Percentiles rank a stretch among this genome's conserved stretches.
These are phyloP conservation scores for Solanum boliviense DNA, from an alignment of 257 asterid genomes.

Conservation along the genomic window DNA sequence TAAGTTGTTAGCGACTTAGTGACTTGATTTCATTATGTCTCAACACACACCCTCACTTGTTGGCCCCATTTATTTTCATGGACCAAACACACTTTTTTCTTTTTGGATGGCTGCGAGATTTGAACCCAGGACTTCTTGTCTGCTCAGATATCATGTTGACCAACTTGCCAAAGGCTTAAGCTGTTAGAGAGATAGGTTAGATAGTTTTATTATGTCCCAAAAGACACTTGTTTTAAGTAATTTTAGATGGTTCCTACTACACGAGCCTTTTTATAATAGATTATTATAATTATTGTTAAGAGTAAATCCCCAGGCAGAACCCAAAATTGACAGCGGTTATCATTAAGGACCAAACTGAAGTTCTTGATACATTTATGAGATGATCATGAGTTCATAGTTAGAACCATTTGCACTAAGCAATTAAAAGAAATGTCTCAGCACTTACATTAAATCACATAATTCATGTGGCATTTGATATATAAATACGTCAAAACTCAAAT, in stretches of 20 bases:
- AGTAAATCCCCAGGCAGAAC: not conserved
- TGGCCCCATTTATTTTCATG: not conserved
- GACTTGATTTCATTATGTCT: not conserved
- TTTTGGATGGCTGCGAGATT: not conserved
- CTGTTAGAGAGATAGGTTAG: not conserved
- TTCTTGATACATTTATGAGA: not conserved
- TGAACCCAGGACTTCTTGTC: not conserved
- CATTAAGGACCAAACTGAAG: not conserved
- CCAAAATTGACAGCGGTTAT: not conserved
- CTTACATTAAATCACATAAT: not conserved
- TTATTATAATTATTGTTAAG: not conserved
- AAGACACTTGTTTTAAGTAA: not conserved
- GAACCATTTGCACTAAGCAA: not conserved
- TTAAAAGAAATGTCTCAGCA: not conserved
- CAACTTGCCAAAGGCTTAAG: not conserved
- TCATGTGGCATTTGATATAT: not conserved
- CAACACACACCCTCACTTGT: not conserved
- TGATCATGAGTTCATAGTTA: not conserved
- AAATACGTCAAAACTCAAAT: not conserved
- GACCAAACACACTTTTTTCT: not conserved
- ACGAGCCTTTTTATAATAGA: not conserved
- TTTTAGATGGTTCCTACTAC: not conserved
- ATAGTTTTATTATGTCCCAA: not conserved
- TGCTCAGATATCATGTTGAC: not conserved
- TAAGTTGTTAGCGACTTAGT: not conserved